Conservation (phyloP, 148 eudicot genomes). For the Chenopodium suecicum region DNA sequence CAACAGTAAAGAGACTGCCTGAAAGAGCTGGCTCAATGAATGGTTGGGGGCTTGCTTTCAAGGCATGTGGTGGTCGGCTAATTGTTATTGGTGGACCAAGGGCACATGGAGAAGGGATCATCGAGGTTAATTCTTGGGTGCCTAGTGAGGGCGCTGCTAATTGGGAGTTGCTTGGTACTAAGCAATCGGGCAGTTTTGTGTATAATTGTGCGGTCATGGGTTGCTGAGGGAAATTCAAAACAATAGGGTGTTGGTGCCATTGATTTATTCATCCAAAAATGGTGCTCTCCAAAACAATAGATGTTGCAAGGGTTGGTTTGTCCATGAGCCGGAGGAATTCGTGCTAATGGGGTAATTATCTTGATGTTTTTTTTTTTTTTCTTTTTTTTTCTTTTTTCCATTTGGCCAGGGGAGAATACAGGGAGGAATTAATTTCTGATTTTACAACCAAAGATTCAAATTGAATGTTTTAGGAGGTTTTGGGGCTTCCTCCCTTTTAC, state of each 20-base stretch:
- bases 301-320: conserved; percentile 26
- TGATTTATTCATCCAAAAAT: conserved; percentile 12
- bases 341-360: conserved; percentile 51
- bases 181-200: conserved; percentile 75
- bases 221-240: conserved; percentile 45
- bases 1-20: conserved; percentile 67
- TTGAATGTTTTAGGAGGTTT: conserved; percentile 39
- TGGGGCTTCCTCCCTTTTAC: conserved; percentile 32
- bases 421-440: conserved; percentile 16
- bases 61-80: conserved; percentile 78
- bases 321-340: conserved; percentile 34
- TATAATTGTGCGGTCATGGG: conserved; percentile 98
- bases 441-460: conserved; percentile 31
- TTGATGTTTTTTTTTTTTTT: conserved; percentile 21
- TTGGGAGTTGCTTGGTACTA: conserved; percentile 66
- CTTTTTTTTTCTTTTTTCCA: conserved; percentile 10
- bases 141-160: conserved; percentile 64
- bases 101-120: conserved; percentile 45
- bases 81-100: conserved; percentile 82
- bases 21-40: conserved; percentile 73
- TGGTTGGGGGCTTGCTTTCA: conserved; percentile 93
- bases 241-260: neutral
- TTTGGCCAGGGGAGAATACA: conserved; percentile 25
- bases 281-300: conserved; percentile 14
- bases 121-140: conserved; percentile 81